phyloP scores from a whole-genome alignment of 2,329 filamentous ascomycete species.

The Claviceps paspali region DNA sequence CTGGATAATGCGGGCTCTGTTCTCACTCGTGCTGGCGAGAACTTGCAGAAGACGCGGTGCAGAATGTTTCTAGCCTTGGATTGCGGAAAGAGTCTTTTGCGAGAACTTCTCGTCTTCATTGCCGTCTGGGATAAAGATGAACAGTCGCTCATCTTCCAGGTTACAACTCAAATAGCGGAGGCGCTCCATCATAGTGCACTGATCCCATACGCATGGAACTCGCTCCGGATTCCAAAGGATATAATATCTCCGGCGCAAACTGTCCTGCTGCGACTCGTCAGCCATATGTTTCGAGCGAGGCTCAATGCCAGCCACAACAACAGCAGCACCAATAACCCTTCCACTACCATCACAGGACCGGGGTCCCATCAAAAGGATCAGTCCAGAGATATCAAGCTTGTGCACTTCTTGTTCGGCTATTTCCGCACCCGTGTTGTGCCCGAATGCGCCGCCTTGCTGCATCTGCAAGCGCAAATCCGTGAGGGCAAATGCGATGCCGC shows the following conservation, averaged over 20 bases:
- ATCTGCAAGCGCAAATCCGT: conserved; percentile 80
- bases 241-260: conserved; percentile 93
- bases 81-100: conserved; percentile 74
- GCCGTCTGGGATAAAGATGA: conserved; percentile 94
- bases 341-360: conserved; percentile 19
- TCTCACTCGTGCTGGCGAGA: conserved; percentile 52
- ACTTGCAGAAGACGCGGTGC: conserved; percentile 79
- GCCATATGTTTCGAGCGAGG: conserved; percentile 64
- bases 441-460: conserved; percentile 87
- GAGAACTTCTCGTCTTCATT: conserved; percentile 89
- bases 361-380: conserved; percentile 29
- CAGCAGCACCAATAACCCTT: conserved; percentile 7
- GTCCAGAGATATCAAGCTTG: conserved; percentile 42
- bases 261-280: conserved; percentile 78
- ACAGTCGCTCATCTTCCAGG: conserved; percentile 87
- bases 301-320: conserved; percentile 14
- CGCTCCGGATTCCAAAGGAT: conserved; percentile 82
- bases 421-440: conserved; percentile 88
- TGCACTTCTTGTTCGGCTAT: conserved; percentile 85
- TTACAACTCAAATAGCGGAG: conserved; percentile 91
- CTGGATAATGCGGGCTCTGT: conserved; percentile 65
- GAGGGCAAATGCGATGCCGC: conserved; percentile 59
- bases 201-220: conserved; percentile 83
- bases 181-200: conserved; percentile 79
- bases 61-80: conserved; percentile 81